Conservation (phyloP, 257 asterid species). For the Galeopsis tetrahit region DNA sequence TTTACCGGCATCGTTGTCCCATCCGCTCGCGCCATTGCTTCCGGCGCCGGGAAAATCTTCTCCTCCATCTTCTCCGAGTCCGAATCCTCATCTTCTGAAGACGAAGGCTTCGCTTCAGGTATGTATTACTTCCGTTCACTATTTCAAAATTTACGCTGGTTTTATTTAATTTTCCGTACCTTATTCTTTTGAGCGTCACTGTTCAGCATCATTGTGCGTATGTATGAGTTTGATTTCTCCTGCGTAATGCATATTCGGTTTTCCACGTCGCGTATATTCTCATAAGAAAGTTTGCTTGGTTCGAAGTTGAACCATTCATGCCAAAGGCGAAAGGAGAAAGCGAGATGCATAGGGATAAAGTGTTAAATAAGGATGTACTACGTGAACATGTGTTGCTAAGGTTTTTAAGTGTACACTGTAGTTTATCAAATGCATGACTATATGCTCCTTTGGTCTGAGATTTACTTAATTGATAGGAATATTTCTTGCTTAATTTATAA, state of each 20-base stretch:
- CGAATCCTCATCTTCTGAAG: constrained; percentile 54
- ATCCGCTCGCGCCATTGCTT: constrained; percentile 58
- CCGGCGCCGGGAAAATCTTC: constrained; percentile 77
- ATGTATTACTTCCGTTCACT: background rate
- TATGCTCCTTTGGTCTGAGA: background rate
- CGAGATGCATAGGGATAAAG: constrained; percentile 9
- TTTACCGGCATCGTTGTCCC: constrained; percentile 49
- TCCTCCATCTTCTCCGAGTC: constrained; percentile 64
- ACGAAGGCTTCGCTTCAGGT: constrained; percentile 52
- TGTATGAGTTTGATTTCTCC: background rate
- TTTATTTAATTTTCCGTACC: background rate
- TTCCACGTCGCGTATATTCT: constrained; percentile 3
- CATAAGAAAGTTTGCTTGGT: constrained; percentile 17
- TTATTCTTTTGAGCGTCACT: background rate
- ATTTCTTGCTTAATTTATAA: background rate
- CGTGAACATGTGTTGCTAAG: constrained; percentile 4
- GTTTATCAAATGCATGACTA: background rate
- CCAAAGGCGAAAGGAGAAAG: background rate
- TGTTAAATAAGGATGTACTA: background rate
- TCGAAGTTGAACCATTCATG: constrained; percentile 17
- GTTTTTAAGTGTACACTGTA: background rate
- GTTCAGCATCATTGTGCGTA: constrained; percentile 11
- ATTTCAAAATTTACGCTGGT: background rate
- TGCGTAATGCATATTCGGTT: constrained; percentile 8
- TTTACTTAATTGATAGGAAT: background rate